phyloP scores from a whole-genome alignment of 306 rosid genomes.

The cucumber (Cucumis sativus) region Cucumber_9930_V3 NC_026657.2:38404001-38404500 shows the following conservation, averaged over 20 bases:
- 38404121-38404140: slow-evolving; percentile 58
- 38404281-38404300: slow-evolving; percentile 32
- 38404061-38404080: slow-evolving; percentile 79
- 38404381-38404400: slow-evolving; percentile 49
- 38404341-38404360: slow-evolving; percentile 62
- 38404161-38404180: slow-evolving; percentile 72
- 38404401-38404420: slow-evolving; percentile 76
- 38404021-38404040: slow-evolving; percentile 84
- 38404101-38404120: slow-evolving; percentile 54
- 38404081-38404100: slow-evolving; percentile 80
- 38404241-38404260: slow-evolving; percentile 78
- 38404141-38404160: slow-evolving; percentile 77
- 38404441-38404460: slow-evolving; percentile 60
- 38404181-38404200: slow-evolving; percentile 62
- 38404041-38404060: slow-evolving; percentile 77
- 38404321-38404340: slow-evolving; percentile 55
- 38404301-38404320: slow-evolving; percentile 38
- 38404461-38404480: slow-evolving; percentile 90
- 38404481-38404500: slow-evolving; percentile 88
- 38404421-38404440: slow-evolving; percentile 63
- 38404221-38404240: slow-evolving; percentile 68
- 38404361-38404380: slow-evolving; percentile 37
- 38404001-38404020: slow-evolving; percentile 53
- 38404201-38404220: slow-evolving; percentile 75
- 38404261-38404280: slow-evolving; percentile 81